These are phyloP conservation scores for Phytophthora megakarya DNA, from an alignment of 352 stramenopile genomes.

Conservation along the genomic window DNA sequence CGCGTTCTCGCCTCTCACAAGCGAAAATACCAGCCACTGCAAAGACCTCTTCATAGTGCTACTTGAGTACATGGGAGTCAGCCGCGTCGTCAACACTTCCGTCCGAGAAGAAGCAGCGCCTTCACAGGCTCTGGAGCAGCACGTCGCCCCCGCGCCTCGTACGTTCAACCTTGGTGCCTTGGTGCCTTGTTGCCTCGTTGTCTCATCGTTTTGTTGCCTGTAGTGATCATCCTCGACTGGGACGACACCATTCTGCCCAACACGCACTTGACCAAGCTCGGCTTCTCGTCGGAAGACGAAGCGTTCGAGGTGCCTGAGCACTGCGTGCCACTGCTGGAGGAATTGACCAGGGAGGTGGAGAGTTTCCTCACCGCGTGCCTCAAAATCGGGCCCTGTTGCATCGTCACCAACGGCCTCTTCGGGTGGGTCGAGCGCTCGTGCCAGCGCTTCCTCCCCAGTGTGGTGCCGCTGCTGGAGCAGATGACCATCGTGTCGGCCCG, in stretches of 20 bases:
- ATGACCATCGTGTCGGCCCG: constrained; percentile 76
- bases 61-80: constrained; percentile 36
- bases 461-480: constrained; percentile 55
- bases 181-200: not conserved
- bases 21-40: constrained; percentile 25
- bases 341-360: constrained; percentile 44
- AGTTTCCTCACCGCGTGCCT: constrained; percentile 59
- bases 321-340: constrained; percentile 33
- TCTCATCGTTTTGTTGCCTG: constrained; percentile 2
- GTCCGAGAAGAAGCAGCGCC: constrained; percentile 25
- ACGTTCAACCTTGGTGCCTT: constrained; percentile 11
- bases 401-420: constrained; percentile 73
- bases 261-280: constrained; percentile 66
- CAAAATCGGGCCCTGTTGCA: constrained; percentile 49
- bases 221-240: constrained; percentile 84
- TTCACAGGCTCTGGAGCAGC: constrained; percentile 22
- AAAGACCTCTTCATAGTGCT: constrained; percentile 1
- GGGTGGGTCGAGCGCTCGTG: constrained; percentile 82
- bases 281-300: constrained; percentile 59
- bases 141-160: constrained; percentile 18
- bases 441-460: constrained; percentile 66
- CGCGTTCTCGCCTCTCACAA: constrained; percentile 22
- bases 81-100: constrained; percentile 29
- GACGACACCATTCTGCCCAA: constrained; percentile 84
- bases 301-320: constrained; percentile 48